phyloP scores from a whole-genome alignment of 2,329 filamentous ascomycete genomes.

The Pseudogymnoascus sp. region DNA sequence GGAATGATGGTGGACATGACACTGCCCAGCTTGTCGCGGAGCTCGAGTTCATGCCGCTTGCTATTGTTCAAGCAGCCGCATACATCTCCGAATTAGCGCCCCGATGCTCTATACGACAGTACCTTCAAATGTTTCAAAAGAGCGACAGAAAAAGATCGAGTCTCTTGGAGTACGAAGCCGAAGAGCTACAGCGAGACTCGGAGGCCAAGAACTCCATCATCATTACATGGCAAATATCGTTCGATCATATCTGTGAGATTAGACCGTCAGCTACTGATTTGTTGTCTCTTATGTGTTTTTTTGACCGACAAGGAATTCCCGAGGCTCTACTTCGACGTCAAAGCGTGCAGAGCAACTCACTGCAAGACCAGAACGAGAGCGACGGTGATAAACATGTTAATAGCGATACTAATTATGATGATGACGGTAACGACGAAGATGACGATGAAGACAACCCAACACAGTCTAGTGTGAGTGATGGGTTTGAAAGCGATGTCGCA shows the following conservation, averaged over 20 bases:
- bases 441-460: slow-evolving; percentile 16
- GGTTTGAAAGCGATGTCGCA: slow-evolving; percentile 32
- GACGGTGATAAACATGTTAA: no score
- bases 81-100: slow-evolving; percentile 26
- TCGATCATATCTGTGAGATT: slow-evolving; percentile 32
- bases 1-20: slow-evolving; percentile 14
- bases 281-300: slow-evolving; percentile 43
- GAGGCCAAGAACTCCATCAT: slow-evolving; percentile 33
- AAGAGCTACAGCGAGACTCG: slow-evolving; percentile 32
- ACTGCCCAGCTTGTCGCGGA: slow-evolving; percentile 18
- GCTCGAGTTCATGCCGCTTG: slow-evolving; percentile 29
- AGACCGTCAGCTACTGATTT: slow-evolving; percentile 35
- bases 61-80: slow-evolving; percentile 27
- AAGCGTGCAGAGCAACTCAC: slow-evolving; percentile 6
- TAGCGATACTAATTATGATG: slow-evolving; percentile 3
- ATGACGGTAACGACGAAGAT: not conserved
- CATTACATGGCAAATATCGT: slow-evolving; percentile 34
- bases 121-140: slow-evolving; percentile 34
- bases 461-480: slow-evolving; percentile 17
- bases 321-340: slow-evolving; percentile 27
- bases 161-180: slow-evolving; percentile 30
- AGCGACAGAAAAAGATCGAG: slow-evolving; percentile 28
- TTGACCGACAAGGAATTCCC: slow-evolving; percentile 39
- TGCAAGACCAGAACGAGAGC: slow-evolving; percentile 13
- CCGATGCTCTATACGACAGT: slow-evolving; percentile 32